A percentile compares a stretch with the other conserved stretches of the same genome.
Conservation (phyloP, 768 basidiomycete species). For the Suillus tomentosus region DNA sequence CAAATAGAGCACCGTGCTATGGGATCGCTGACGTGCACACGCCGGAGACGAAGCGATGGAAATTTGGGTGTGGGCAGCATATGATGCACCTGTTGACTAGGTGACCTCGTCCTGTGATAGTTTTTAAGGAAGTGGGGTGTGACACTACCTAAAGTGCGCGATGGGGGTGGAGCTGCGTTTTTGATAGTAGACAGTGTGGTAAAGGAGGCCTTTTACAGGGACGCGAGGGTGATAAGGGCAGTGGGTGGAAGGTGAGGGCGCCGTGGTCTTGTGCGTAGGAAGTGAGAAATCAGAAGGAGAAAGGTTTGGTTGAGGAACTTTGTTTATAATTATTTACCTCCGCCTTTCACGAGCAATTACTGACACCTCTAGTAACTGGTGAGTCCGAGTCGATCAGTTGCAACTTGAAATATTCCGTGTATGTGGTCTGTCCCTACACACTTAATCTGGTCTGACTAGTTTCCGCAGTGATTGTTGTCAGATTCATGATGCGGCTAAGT, state of each 20-base stretch:
- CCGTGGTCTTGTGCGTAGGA: slow-evolving; percentile 39
- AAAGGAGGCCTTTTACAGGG: slow-evolving; percentile 37
- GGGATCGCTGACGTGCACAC: slow-evolving; percentile 61
- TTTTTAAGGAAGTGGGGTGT: slow-evolving; percentile 32
- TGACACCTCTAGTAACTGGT: no score
- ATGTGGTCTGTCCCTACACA: no score
- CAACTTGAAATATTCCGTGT: no score
- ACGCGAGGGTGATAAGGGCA: slow-evolving; percentile 32
- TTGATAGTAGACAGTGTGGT: slow-evolving; percentile 53
- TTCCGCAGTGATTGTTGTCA: no score
- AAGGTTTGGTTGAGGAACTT: slow-evolving; percentile 9
- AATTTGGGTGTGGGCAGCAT: slow-evolving; percentile 26
- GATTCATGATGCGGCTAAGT: not conserved
- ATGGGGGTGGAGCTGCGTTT: slow-evolving; percentile 39
- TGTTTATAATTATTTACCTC: no score
- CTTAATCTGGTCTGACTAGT: no score
- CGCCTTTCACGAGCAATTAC: no score
- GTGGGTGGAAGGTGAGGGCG: slow-evolving; percentile 40
- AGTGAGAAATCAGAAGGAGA: not conserved
- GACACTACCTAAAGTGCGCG: slow-evolving; percentile 38
- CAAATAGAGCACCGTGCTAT: slow-evolving; percentile 45
- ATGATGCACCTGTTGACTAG: slow-evolving; percentile 67
- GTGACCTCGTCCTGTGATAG: slow-evolving; percentile 39
- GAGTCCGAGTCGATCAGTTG: no score
- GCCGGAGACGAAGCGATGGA: slow-evolving; percentile 36